Evolutionary conservation across 2,329 filamentous ascomycete species (phyloP).

Genomic region (Aspergillus oerlinghausenensis): DNA sequence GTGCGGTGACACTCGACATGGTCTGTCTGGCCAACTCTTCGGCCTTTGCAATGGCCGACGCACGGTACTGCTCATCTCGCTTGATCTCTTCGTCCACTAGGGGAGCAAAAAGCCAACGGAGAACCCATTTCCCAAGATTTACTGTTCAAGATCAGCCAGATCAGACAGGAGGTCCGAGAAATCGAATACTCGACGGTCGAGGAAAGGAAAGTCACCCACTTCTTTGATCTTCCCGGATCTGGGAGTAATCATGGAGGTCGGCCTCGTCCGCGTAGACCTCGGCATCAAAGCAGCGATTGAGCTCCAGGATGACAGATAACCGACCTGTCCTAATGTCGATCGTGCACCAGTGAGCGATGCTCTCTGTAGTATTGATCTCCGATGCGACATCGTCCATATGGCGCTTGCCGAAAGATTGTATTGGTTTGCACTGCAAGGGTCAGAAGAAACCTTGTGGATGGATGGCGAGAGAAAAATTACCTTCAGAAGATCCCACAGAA

Average conservation of each 20-base stretch:
- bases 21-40: conserved; percentile 56
- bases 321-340: conserved; percentile 91
- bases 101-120: conserved; percentile 85
- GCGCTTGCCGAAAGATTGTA: conserved; percentile 88
- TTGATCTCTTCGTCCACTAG: conserved; percentile 87
- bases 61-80: conserved; percentile 70
- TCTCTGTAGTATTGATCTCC: conserved; percentile 80
- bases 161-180: neutral
- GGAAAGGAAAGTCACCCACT: conserved; percentile 53
- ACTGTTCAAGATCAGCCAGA: conserved; percentile 49
- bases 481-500: conserved; percentile 89
- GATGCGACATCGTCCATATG: conserved; percentile 89
- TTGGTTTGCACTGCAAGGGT: conserved; percentile 65
- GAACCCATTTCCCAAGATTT: conserved; percentile 93
- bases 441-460: conserved; percentile 8
- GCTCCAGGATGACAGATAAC: conserved; percentile 83
- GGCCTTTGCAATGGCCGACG: conserved; percentile 59
- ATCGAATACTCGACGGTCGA: neutral
- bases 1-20: conserved; percentile 56
- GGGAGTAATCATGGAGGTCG: conserved; percentile 64
- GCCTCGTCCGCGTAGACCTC: conserved; percentile 96
- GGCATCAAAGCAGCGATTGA: conserved; percentile 94
- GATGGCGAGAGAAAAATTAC: conserved; percentile 53
- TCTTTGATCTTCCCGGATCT: conserved; percentile 89
- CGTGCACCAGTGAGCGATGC: conserved; percentile 92